A percentile compares a stretch with the other conserved stretches of the same genome.
These are phyloP conservation scores for Escovopsis sp. DNA, from an alignment of 2,329 filamentous ascomycete species.

Conservation along the genomic window DNA sequence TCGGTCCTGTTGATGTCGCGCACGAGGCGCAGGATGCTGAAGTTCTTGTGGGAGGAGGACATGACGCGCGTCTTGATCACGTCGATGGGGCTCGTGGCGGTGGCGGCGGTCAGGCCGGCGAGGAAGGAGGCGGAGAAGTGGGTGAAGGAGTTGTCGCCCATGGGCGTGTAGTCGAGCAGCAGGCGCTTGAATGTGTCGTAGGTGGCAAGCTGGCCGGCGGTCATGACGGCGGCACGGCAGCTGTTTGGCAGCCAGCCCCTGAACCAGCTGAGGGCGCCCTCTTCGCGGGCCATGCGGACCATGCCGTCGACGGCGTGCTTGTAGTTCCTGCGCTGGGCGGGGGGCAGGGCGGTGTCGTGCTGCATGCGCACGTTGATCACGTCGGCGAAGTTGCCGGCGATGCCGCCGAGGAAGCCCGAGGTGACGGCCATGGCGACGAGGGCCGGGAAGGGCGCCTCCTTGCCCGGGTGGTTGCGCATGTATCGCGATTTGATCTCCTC, in stretches of 20 bases:
- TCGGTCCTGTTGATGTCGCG: constrained; percentile 54
- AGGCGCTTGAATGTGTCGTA: constrained; percentile 71
- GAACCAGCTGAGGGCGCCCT: constrained; percentile 65
- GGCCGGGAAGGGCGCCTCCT: constrained; percentile 52
- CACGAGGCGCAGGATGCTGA: constrained; percentile 43
- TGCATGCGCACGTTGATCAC: constrained; percentile 98
- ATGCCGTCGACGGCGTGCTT: constrained; percentile 78
- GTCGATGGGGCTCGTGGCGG: constrained; percentile 71
- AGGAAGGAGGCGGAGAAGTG: constrained; percentile 68
- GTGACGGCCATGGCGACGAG: constrained; percentile 70
- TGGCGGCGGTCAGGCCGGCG: constrained; percentile 72
- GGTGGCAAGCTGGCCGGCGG: constrained; percentile 65
- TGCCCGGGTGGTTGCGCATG: constrained; percentile 30
- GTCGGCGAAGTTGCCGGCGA: constrained; percentile 88
- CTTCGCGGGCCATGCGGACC: constrained; percentile 70
- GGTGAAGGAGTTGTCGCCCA: constrained; percentile 57
- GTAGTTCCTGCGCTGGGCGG: constrained; percentile 68
- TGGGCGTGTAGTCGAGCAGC: constrained; percentile 49
- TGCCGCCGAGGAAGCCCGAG: constrained; percentile 76
- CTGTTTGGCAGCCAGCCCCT: constrained; percentile 76
- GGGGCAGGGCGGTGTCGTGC: constrained; percentile 67
- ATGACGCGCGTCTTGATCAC: constrained; percentile 84
- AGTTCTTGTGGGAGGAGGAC: constrained; percentile 40
- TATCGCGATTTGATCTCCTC: constrained; percentile 68
- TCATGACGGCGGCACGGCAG: constrained; percentile 74